Conservation (phyloP, 2,329 filamentous ascomycete species). For the Fusarium floridanum region DNA sequence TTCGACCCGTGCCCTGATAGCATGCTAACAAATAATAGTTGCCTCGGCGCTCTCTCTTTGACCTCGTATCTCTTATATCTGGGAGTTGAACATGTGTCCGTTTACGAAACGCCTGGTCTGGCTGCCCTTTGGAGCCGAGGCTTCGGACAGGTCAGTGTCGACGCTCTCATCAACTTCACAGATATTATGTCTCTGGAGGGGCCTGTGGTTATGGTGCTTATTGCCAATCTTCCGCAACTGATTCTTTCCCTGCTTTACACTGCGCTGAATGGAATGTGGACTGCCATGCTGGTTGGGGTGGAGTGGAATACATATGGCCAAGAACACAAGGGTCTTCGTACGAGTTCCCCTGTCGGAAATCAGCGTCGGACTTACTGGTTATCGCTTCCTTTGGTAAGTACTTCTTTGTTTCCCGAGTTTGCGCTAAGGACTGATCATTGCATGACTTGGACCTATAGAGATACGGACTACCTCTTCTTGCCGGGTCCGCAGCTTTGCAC, state of each 20-base stretch:
- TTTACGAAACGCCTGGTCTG: neutral
- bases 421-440: neutral
- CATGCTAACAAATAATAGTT: neutral
- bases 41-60: neutral
- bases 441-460: neutral
- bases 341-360: neutral
- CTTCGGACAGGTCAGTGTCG: neutral
- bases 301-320: slow-evolving; percentile 4
- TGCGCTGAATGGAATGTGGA: slow-evolving; percentile 4
- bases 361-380: slow-evolving; percentile 6
- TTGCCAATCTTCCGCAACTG: slow-evolving; percentile 4
- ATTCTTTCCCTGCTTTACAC: neutral
- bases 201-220: neutral
- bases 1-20: neutral
- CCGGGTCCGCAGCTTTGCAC: neutral
- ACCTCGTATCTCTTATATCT: neutral
- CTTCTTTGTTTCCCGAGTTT: neutral
- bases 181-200: neutral
- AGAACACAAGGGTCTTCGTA: neutral
- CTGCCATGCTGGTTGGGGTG: neutral
- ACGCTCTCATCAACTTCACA: neutral
- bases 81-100: neutral
- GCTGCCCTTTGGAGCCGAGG: neutral
- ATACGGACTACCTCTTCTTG: slow-evolving; percentile 1
- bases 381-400: slow-evolving; percentile 8